A percentile compares a stretch with the other conserved stretches of the same genome.
Evolutionary conservation across 768 basidiomycete genomes (phyloP).

Genomic region (Leccinum sublutescens): DNA sequence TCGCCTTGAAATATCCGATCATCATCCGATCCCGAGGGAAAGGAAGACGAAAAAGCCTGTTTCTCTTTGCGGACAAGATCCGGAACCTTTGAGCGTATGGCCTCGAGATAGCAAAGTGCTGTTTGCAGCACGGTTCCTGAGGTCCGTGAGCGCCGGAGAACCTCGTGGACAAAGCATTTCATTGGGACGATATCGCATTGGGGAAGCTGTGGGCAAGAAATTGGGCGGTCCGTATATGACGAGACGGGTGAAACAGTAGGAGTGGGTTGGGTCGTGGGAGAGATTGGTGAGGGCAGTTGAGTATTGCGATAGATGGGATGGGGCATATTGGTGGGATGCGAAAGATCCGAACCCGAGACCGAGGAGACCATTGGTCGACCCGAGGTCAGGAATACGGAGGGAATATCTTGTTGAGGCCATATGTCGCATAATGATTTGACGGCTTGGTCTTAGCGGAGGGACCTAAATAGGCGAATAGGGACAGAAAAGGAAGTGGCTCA

Average conservation of each 20-base stretch:
- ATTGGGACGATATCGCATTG: slow-evolving; percentile 52
- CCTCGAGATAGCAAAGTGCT: slow-evolving; percentile 85
- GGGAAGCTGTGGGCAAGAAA: slow-evolving; percentile 10
- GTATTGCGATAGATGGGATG: slow-evolving; percentile 29
- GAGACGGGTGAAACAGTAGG: slow-evolving; percentile 31
- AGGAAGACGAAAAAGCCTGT: slow-evolving; percentile 39
- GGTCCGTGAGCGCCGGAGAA: slow-evolving; percentile 81
- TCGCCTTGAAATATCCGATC: slow-evolving; percentile 43
- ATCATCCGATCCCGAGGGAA: slow-evolving; percentile 41
- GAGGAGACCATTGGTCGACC: slow-evolving; percentile 28
- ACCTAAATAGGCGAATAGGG: slow-evolving; percentile 11
- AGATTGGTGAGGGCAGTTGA: slow-evolving; percentile 53
- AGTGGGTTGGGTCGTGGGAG: slow-evolving; percentile 45
- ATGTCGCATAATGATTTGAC: slow-evolving; percentile 75
- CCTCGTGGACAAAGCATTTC: slow-evolving; percentile 83
- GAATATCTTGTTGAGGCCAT: slow-evolving; percentile 78
- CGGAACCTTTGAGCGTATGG: slow-evolving; percentile 69
- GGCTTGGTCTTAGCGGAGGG: slow-evolving; percentile 59
- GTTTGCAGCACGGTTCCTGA: slow-evolving; percentile 83
- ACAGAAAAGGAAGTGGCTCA: slow-evolving; percentile 38
- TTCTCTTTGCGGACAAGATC: slow-evolving; percentile 56
- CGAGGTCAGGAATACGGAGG: slow-evolving; percentile 49
- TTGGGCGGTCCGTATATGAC: slow-evolving; percentile 24
- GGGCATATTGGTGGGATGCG: slow-evolving; percentile 1
- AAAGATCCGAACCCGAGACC: slow-evolving; percentile 12